Percentiles rank a stretch among this genome's conserved stretches.
Evolutionary conservation across 1,284 basidiomycete species (phyloP).

Genomic region (Leccinum holopus): DNA sequence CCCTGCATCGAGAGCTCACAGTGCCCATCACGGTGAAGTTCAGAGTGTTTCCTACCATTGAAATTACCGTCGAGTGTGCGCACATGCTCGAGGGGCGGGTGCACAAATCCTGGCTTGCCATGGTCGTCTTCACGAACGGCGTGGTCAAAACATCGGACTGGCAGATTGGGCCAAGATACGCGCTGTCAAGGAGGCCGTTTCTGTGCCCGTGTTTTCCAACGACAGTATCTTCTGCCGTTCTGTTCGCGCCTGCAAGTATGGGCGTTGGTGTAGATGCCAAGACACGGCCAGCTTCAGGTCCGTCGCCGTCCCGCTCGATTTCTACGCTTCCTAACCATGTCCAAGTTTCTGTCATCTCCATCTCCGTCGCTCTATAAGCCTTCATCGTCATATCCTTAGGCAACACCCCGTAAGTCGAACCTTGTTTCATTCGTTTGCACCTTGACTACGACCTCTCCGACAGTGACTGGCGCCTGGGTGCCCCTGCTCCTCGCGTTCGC

Average conservation of each 20-base stretch:
- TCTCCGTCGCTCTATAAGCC: conserved; percentile 83
- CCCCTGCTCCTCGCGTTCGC: conserved; percentile 76
- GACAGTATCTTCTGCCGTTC: no score
- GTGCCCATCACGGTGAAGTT: conserved; percentile 97
- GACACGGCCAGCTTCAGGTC: conserved; percentile 88
- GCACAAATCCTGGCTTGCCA: conserved; percentile 96
- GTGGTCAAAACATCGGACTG: conserved; percentile 78
- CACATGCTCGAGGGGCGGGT: conserved; percentile 94
- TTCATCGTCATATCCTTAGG: conserved; percentile 91
- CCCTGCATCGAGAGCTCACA: conserved; percentile 77
- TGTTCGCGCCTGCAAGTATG: no score
- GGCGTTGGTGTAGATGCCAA: no score
- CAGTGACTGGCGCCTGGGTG: conserved; percentile 61
- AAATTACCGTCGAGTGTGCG: conserved; percentile 91
- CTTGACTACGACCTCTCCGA: background rate
- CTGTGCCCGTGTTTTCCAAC: conserved; percentile 65
- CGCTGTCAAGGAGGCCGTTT: conserved; percentile 85
- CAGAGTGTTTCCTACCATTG: conserved; percentile 82
- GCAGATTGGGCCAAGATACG: conserved; percentile 86
- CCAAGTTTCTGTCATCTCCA: conserved; percentile 78
- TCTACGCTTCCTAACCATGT: conserved; percentile 1
- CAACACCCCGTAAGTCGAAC: conserved; percentile 56
- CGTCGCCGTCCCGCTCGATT: conserved; percentile 21
- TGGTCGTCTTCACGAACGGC: conserved; percentile 88
- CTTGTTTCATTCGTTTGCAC: background rate